These are phyloP conservation scores for Venturia pyrina DNA, from an alignment of 2,329 filamentous ascomycete genomes.

Conservation along the genomic window DNA sequence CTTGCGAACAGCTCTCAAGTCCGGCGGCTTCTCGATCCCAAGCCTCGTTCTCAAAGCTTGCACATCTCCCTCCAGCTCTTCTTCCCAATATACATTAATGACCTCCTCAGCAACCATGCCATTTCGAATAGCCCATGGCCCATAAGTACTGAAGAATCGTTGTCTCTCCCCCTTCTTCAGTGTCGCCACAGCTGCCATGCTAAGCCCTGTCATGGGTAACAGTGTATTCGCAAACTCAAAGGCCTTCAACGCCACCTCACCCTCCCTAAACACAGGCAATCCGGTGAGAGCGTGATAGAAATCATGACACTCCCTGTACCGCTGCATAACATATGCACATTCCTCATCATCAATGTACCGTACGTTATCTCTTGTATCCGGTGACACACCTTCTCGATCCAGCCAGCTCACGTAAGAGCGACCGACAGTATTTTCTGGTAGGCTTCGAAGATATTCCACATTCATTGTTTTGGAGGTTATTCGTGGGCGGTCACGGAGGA, in stretches of 20 bases:
- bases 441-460: conserved; percentile 57
- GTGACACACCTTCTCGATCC: conserved; percentile 86
- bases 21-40: conserved; percentile 79
- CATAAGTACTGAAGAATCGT: conserved; percentile 63
- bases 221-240: conserved; percentile 95
- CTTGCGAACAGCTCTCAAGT: conserved; percentile 69
- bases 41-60: conserved; percentile 62
- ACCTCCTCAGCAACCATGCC: conserved; percentile 67
- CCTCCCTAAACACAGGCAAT: conserved; percentile 83
- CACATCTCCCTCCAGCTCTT: conserved; percentile 78
- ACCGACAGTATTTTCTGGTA: conserved; percentile 68
- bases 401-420: conserved; percentile 79
- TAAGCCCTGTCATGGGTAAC: conserved; percentile 88
- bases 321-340: conserved; percentile 97
- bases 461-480: conserved; percentile 66
- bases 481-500: conserved; percentile 80
- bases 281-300: conserved; percentile 95
- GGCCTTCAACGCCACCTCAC: conserved; percentile 93
- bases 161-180: conserved; percentile 54
- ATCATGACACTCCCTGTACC: conserved; percentile 94
- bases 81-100: conserved; percentile 97
- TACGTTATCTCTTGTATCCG: conserved; percentile 74
- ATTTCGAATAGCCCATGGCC: conserved; percentile 86
- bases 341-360: conserved; percentile 91
- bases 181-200: conserved; percentile 59